Conservation (phyloP, 768 basidiomycete genomes). For the Tulasnella sp. region DNA sequence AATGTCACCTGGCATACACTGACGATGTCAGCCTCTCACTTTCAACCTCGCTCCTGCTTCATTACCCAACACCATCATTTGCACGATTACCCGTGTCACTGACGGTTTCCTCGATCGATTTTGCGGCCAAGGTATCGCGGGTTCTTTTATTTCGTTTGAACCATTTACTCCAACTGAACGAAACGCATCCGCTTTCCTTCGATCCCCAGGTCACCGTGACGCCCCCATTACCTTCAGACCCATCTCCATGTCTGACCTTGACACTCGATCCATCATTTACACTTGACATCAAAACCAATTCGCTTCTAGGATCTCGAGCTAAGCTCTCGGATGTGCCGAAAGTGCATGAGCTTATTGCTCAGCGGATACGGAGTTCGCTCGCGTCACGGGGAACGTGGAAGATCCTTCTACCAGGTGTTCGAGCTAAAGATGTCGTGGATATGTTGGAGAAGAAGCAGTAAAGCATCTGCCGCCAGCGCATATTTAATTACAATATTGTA, state of each 20-base stretch:
- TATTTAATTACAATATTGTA: neutral
- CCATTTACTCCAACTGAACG: slow-evolving; percentile 17
- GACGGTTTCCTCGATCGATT: slow-evolving; percentile 67
- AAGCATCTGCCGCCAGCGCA: neutral
- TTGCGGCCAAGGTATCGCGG: slow-evolving; percentile 31
- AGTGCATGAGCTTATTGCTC: slow-evolving; percentile 86
- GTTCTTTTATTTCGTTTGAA: neutral
- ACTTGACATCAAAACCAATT: slow-evolving; percentile 78
- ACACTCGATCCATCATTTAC: slow-evolving; percentile 79
- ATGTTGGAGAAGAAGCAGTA: slow-evolving; percentile 4
- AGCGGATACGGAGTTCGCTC: slow-evolving; percentile 60
- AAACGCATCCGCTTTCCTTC: too few species aligned
- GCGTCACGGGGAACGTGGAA: slow-evolving; percentile 51
- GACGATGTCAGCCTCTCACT: slow-evolving; percentile 78
- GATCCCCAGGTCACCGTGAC: slow-evolving; percentile 49
- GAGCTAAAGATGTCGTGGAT: slow-evolving; percentile 4
- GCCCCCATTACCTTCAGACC: slow-evolving; percentile 48
- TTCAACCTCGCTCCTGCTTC: slow-evolving; percentile 76
- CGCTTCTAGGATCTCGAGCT: slow-evolving; percentile 92
- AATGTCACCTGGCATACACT: slow-evolving; percentile 76
- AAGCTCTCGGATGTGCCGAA: slow-evolving; percentile 97
- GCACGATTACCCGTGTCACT: slow-evolving; percentile 76
- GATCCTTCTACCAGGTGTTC: slow-evolving; percentile 11
- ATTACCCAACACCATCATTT: slow-evolving; percentile 75
- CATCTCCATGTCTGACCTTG: slow-evolving; percentile 56